Percentiles rank a stretch among this genome's conserved stretches.
Evolutionary conservation across 2,329 filamentous ascomycete species (phyloP).

Genomic region (Calycina marina): DNA sequence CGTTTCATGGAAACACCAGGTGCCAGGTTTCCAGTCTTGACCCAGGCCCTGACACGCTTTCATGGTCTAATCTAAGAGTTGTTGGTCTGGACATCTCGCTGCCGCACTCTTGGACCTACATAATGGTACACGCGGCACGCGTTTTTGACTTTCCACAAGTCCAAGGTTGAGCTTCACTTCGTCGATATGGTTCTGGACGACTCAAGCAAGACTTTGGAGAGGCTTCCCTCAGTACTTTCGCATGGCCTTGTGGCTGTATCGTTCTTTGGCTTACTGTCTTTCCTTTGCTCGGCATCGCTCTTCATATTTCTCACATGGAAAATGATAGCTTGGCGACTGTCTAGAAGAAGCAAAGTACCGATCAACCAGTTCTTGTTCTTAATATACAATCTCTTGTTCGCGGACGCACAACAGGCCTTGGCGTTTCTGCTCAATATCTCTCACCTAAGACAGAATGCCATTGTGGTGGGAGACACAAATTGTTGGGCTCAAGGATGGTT

Average conservation of each 20-base stretch:
- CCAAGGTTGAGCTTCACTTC: too few species aligned
- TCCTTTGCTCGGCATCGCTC: constrained; percentile 28
- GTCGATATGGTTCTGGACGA: constrained; percentile 10
- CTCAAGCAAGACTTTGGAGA: constrained; percentile 13
- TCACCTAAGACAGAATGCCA: constrained; percentile 38
- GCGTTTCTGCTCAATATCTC: constrained; percentile 48
- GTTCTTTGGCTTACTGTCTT: constrained; percentile 31
- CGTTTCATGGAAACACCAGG: too few species aligned
- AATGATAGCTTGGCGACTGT: constrained; percentile 16
- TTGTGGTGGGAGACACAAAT: constrained; percentile 36
- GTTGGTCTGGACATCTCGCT: too few species aligned
- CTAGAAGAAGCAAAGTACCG: constrained; percentile 12
- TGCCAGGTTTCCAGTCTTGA: too few species aligned
- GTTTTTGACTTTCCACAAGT: too few species aligned
- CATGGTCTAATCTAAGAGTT: too few species aligned
- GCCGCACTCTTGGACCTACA: too few species aligned
- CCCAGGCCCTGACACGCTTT: too few species aligned
- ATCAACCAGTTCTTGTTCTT: constrained; percentile 55
- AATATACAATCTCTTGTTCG: constrained; percentile 54
- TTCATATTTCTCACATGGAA: constrained; percentile 28
- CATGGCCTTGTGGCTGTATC: constrained; percentile 31
- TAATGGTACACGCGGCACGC: too few species aligned
- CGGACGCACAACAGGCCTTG: constrained; percentile 50
- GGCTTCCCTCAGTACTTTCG: constrained; percentile 17
- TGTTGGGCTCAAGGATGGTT: constrained; percentile 57